These are phyloP conservation scores for Hypoxylon sp. DNA, from an alignment of 2,329 filamentous ascomycete genomes.

Conservation along the genomic window DNA sequence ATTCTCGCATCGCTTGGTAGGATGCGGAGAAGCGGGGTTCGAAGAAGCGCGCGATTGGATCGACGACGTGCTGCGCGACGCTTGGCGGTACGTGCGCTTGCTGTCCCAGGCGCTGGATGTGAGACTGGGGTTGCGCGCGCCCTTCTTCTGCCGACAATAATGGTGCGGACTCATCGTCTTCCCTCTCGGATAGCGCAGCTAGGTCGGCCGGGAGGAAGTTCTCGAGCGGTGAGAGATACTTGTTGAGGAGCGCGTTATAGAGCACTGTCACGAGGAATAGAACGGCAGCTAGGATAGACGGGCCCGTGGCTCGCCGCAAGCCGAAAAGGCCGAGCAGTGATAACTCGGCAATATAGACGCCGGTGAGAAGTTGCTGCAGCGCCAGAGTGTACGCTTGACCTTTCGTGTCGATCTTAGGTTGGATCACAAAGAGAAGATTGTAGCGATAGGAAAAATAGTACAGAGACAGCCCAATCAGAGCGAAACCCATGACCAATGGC, in stretches of 20 bases:
- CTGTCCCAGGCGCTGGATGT: slow-evolving; percentile 43
- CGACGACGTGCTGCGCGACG: slow-evolving; percentile 39
- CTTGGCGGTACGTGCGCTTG: slow-evolving; percentile 37
- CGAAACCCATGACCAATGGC: slow-evolving; percentile 77
- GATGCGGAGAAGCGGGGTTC: slow-evolving; percentile 47
- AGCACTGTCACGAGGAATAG: slow-evolving; percentile 70
- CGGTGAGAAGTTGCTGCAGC: slow-evolving; percentile 77
- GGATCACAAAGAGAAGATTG: slow-evolving; percentile 78
- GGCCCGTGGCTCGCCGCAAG: slow-evolving; percentile 67
- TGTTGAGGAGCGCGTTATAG: slow-evolving; percentile 64
- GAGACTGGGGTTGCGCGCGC: slow-evolving; percentile 32
- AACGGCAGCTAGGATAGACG: slow-evolving; percentile 70
- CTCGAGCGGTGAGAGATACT: slow-evolving; percentile 49
- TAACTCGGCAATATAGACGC: slow-evolving; percentile 76
- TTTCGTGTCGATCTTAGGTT: slow-evolving; percentile 78
- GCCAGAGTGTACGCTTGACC: slow-evolving; percentile 77
- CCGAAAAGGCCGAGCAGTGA: slow-evolving; percentile 78
- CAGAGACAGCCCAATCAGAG: slow-evolving; percentile 73
- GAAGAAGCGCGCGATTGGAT: slow-evolving; percentile 47
- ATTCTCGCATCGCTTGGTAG: slow-evolving; percentile 46
- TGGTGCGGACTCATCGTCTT: slow-evolving; percentile 44
- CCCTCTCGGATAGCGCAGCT: slow-evolving; percentile 25
- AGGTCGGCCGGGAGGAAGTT: slow-evolving; percentile 46
- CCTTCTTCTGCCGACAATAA: slow-evolving; percentile 48
- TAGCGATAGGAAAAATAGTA: slow-evolving; percentile 83